Evolutionary conservation across 208 protist species (phyloP).

Genomic region (Leishmania guyanensis): DNA sequence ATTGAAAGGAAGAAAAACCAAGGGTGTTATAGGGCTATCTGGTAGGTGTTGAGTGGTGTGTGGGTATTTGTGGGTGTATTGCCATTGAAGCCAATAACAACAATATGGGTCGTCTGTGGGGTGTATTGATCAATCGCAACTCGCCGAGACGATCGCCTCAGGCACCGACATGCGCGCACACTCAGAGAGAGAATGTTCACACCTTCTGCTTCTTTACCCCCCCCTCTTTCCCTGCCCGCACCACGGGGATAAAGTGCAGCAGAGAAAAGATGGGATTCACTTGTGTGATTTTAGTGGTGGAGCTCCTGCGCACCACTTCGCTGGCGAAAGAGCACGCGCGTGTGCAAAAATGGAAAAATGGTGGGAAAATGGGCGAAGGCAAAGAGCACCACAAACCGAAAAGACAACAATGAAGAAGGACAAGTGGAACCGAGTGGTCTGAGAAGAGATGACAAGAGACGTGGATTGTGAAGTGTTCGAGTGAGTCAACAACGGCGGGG

Average conservation of each 20-base stretch:
- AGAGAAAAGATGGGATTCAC: not conserved
- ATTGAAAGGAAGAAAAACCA: not conserved
- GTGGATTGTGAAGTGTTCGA: not conserved
- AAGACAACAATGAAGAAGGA: not conserved
- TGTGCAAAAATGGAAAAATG: constrained; percentile 8
- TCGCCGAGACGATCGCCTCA: not conserved
- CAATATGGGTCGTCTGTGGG: not conserved
- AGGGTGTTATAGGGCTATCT: not conserved
- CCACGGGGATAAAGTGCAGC: not conserved
- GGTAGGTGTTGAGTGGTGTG: not conserved
- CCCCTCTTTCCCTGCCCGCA: not conserved
- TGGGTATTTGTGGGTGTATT: not conserved
- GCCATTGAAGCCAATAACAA: not conserved
- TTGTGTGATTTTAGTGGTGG: not conserved
- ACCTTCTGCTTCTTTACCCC: not conserved
- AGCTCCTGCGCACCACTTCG: not conserved
- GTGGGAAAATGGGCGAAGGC: not conserved
- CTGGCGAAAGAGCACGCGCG: not conserved
- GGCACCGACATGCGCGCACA: not conserved
- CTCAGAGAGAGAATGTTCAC: not conserved
- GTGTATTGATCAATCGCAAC: not conserved
- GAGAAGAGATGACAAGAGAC: not conserved
- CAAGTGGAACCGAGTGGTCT: not conserved
- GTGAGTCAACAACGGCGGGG: not conserved
- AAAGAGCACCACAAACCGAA: not conserved